These are phyloP conservation scores for Patellifolia procumbens DNA, from an alignment of 179 eudicot species.

Conservation along the genomic window DNA sequence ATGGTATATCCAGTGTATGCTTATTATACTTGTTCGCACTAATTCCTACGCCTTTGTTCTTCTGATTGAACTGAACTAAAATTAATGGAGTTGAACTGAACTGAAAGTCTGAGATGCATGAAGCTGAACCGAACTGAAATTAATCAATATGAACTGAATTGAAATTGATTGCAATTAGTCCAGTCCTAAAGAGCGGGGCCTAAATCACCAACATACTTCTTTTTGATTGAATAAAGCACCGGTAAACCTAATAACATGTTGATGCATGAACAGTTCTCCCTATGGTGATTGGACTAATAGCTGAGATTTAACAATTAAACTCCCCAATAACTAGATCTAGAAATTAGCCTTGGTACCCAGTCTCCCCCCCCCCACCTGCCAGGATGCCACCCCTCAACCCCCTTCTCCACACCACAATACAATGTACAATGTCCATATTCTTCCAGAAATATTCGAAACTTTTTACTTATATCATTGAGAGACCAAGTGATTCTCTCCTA, in stretches of 20 bases:
- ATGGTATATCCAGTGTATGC: not conserved
- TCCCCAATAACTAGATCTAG: not conserved
- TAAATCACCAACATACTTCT: too few relatives aligned
- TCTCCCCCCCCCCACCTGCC: not conserved
- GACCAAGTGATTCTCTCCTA: not conserved
- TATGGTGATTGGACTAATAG: not conserved
- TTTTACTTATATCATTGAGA: not conserved
- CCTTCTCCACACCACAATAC: too few relatives aligned
- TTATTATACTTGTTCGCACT: not conserved
- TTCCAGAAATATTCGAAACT: not conserved
- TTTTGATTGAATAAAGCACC: not conserved
- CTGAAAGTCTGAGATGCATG: too few relatives aligned
- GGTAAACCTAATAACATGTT: not conserved
- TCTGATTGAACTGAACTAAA: not conserved
- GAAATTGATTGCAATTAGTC: too few relatives aligned
- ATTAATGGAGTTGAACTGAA: too few relatives aligned
- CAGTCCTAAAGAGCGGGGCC: too few relatives aligned
- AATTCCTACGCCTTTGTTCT: not conserved
- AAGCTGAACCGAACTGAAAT: too few relatives aligned
- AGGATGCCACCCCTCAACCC: not conserved
- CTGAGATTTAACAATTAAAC: not conserved
- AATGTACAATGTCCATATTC: not conserved
- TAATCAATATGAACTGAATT: too few relatives aligned
- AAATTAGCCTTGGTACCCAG: not conserved
- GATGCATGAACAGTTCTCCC: not conserved